A percentile compares a stretch with the other conserved stretches of the same genome.
Evolutionary conservation across 179 eudicot genomes (phyloP).

Genomic region (Dionaea muscipula): DNA sequence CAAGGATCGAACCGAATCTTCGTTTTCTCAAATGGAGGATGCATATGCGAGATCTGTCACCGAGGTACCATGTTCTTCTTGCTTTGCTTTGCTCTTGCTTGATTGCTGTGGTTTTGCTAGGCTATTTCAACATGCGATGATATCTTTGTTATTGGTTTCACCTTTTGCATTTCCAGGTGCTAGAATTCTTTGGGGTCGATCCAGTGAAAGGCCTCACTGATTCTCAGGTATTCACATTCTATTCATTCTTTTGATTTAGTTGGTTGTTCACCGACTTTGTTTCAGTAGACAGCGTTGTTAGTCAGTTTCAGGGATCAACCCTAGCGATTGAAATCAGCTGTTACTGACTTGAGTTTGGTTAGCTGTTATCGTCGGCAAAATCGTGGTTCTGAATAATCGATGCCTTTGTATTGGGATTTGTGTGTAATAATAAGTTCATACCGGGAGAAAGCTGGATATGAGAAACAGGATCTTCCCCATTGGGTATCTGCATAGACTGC

Average conservation of each 20-base stretch:
- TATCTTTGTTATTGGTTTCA: slow-evolving; percentile 3
- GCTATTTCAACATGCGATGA: neutral
- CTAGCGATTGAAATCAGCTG: too few relatives aligned
- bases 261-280: too few relatives aligned
- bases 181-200: slow-evolving; percentile 66
- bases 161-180: slow-evolving; percentile 36
- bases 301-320: too few relatives aligned
- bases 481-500: too few relatives aligned
- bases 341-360: too few relatives aligned
- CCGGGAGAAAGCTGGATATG: too few relatives aligned
- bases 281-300: too few relatives aligned
- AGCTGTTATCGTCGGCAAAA: too few relatives aligned
- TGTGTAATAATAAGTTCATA: too few relatives aligned
- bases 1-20: neutral
- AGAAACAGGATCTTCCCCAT: too few relatives aligned
- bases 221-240: slow-evolving; percentile 38
- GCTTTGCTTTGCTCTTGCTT: neutral
- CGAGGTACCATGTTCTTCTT: slow-evolving; percentile 34
- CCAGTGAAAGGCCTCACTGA: slow-evolving; percentile 73
- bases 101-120: neutral
- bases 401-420: too few relatives aligned
- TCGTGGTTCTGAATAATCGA: too few relatives aligned
- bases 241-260: slow-evolving; percentile 1
- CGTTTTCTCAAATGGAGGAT: slow-evolving; percentile 49
- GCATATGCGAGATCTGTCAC: slow-evolving; percentile 70